phyloP scores from a whole-genome alignment of 2,329 filamentous ascomycete genomes.

The Sordariomycetes sp. region DNA sequence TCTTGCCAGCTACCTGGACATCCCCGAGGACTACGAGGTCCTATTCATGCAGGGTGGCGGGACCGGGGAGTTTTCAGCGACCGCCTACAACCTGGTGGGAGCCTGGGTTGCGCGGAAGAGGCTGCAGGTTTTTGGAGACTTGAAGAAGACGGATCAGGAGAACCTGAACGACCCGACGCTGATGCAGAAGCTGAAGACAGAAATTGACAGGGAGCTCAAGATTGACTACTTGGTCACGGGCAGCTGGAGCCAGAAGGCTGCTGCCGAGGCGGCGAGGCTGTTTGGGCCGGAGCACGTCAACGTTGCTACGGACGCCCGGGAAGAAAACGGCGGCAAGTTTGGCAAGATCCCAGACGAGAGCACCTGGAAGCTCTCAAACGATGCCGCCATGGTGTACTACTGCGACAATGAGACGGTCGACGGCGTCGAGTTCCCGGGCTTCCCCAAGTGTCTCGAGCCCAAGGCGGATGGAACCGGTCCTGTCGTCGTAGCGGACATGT shows the following conservation, averaged over 20 bases:
- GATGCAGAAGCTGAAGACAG: conserved; percentile 50
- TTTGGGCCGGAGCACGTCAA: conserved; percentile 75
- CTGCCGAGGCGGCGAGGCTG: conserved; percentile 70
- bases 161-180: conserved; percentile 38
- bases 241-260: conserved; percentile 80
- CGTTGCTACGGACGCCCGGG: conserved; percentile 59
- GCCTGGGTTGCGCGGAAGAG: conserved; percentile 70
- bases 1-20: conserved; percentile 64
- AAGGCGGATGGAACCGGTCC: conserved; percentile 52
- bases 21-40: conserved; percentile 80
- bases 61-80: conserved; percentile 75
- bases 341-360: conserved; percentile 71
- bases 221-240: conserved; percentile 89
- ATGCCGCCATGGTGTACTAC: conserved; percentile 71
- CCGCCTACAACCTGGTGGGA: conserved; percentile 74
- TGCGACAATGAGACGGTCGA: conserved; percentile 81
- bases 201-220: conserved; percentile 62
- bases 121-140: conserved; percentile 45
- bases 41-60: conserved; percentile 85
- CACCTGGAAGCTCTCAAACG: conserved; percentile 64
- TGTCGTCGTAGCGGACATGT: conserved; percentile 87
- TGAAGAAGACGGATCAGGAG: conserved; percentile 38
- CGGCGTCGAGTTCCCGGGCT: conserved; percentile 78
- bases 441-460: conserved; percentile 55
- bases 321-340: conserved; percentile 69